Base-by-base conservation (phyloP, 345 rosid species). In the Syzygium aqueum region DNA sequence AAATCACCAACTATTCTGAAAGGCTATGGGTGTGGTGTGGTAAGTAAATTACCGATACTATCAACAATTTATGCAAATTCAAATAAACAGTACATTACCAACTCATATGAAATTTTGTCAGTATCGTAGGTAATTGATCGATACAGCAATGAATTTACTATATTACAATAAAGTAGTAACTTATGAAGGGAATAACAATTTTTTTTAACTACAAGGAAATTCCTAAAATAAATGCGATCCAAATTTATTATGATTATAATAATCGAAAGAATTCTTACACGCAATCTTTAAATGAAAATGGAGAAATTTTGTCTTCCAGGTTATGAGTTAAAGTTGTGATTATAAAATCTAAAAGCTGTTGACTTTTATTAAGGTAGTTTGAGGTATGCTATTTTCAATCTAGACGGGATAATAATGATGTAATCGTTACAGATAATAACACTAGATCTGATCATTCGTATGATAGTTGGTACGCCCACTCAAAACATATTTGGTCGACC, bases 391-490 rank as follows among this genome's bases (percentile, higher is more conserved):
- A 8, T 56, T 56, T 25, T 56, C n/a, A 23, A 56, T 22, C n/a
- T 56, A 56, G 61, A 56, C 61, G 4, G 25, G 65, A 59, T 59
- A 59, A 59, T 27, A 59, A 59, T 11, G n/a, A 59, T 59, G 16
- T 11, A 16, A 27, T 13, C n/a, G 11, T 61, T 61, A n/a, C 16
- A 0, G 0, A n/a, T 12, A n/a, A 33, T 27, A 30, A 17, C 13
- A 61, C 27, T 27, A 61, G 7, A 61, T 15, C 12, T 12, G 11
- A 59, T 27, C 15, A 12, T 5, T 6, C 8, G 27, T 27, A 30
- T 13, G 1, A 27, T 2, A 5, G 3, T 27, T 3, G 0, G 0
- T 4, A 5, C 2, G 33, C 4, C 3, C 8, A 61, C 16, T 0
- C 67, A 61, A 61, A 61, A 2, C 33, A 61, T 5, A 27, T 12